These are phyloP conservation scores for Penicillium sp. DNA, from an alignment of 2,329 filamentous ascomycete species.

Conservation along the genomic window DNA sequence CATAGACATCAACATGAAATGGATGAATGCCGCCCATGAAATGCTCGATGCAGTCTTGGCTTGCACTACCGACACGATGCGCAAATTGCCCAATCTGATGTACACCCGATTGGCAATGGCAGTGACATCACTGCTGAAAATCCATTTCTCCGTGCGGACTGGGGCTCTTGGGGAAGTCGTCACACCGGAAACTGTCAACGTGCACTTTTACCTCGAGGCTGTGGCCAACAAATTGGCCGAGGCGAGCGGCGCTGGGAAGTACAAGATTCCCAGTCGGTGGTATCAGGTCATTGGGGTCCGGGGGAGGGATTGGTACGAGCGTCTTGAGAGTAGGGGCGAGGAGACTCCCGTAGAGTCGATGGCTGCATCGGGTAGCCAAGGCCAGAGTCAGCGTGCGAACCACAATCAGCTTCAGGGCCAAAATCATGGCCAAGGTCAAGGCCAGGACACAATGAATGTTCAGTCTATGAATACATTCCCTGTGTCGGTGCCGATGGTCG, in stretches of 20 bases:
- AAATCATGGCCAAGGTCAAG: background rate
- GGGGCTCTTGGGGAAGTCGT: constrained; percentile 35
- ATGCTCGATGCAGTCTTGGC: constrained; percentile 34
- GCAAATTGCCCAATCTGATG: constrained; percentile 36
- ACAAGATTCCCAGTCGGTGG: constrained; percentile 38
- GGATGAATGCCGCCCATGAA: constrained; percentile 39
- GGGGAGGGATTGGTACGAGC: constrained; percentile 36
- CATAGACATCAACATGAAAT: constrained; percentile 40
- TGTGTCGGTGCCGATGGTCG: constrained; percentile 17
- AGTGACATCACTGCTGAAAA: constrained; percentile 37
- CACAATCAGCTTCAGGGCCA: background rate
- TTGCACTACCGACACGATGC: constrained; percentile 37
- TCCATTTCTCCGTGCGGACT: constrained; percentile 36
- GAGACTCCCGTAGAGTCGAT: constrained; percentile 10
- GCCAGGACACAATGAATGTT: background rate
- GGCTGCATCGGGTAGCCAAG: constrained; percentile 11
- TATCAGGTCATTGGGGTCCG: constrained; percentile 34
- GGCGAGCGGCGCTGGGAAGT: constrained; percentile 35
- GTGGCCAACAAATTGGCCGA: constrained; percentile 33
- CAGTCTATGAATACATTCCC: constrained; percentile 17
- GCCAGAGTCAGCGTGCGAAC: background rate
- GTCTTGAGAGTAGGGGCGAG: constrained; percentile 25
- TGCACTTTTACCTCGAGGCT: constrained; percentile 34
- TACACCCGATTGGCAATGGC: constrained; percentile 36
- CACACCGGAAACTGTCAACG: constrained; percentile 31